Percentiles rank a stretch among this genome's conserved stretches.
Conservation (phyloP, 345 rosid genomes). For the Brassica juncea region DNA sequence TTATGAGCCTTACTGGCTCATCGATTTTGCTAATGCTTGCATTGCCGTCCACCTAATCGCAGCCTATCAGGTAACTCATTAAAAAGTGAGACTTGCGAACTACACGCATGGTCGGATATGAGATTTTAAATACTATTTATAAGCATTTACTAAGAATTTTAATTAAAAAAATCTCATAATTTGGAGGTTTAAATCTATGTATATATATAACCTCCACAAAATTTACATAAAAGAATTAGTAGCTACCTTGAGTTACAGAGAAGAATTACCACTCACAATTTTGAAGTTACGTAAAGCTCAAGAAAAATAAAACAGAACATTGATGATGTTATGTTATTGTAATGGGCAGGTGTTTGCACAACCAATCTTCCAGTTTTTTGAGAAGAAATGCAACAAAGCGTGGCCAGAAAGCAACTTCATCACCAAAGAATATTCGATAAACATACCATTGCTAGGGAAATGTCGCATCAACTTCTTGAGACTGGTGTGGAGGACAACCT, state of each 20-base stretch:
- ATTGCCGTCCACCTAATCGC: conserved; percentile 78
- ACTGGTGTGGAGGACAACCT: conserved; percentile 71
- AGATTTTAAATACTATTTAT: no score
- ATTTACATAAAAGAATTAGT: not conserved
- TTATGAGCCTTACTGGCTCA: conserved; percentile 82
- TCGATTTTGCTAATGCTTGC: conserved; percentile 83
- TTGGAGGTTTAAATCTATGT: no score
- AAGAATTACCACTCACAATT: not conserved
- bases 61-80: conserved; percentile 72
- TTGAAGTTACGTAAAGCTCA: not conserved
- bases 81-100: not conserved
- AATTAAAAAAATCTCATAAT: no score
- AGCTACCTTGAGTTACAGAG: not conserved
- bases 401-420: conserved; percentile 75
- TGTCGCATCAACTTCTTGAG: conserved; percentile 62
- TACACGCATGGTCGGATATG: no score
- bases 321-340: not conserved
- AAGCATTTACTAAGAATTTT: no score
- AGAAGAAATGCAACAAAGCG: conserved; percentile 42
- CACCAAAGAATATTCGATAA: conserved; percentile 44
- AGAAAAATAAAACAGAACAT: not conserved
- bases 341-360: conserved; percentile 56
- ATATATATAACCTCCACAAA: no score
- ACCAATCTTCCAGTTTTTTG: conserved; percentile 66
- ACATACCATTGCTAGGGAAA: conserved; percentile 49